These are phyloP conservation scores for Kwoniella europaea DNA, from an alignment of 768 basidiomycete species.

Conservation along the genomic window DNA sequence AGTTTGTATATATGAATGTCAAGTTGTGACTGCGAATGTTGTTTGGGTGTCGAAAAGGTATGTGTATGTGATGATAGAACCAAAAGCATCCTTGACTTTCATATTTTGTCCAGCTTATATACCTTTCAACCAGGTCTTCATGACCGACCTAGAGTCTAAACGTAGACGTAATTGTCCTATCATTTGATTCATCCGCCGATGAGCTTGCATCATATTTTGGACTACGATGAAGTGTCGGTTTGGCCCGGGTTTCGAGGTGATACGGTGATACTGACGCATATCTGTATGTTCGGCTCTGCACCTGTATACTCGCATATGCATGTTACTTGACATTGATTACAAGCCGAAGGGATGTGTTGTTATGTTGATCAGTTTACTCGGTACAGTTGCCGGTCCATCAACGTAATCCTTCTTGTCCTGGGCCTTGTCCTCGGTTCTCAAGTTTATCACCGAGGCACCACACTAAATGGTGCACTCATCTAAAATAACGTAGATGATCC, in stretches of 20 bases:
- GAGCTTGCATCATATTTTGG: not conserved
- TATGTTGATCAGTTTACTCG: not conserved
- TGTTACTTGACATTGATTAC: not conserved
- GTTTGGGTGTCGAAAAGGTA: not conserved
- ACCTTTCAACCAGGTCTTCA: conserved; percentile 1
- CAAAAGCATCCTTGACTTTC: not conserved
- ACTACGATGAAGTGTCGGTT: not conserved
- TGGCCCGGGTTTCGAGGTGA: no score
- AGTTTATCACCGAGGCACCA: not conserved
- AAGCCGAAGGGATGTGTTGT: conserved; percentile 2
- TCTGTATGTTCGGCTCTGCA: no score
- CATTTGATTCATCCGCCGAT: not conserved
- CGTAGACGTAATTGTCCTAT: not conserved
- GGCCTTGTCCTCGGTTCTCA: not conserved
- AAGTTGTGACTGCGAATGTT: not conserved
- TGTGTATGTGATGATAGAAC: not conserved
- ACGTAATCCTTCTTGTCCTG: not conserved
- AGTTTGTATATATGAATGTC: not conserved
- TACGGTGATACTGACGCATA: no score
- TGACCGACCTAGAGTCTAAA: not conserved
- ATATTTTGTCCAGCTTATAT: not conserved
- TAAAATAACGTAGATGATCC: not conserved
- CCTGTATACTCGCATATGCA: no score
- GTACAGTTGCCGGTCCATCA: conserved; percentile 4
- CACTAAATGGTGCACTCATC: not conserved